Base-by-base conservation (phyloP, 1,284 basidiomycete species). In the Marasmius fiardii region DNA sequence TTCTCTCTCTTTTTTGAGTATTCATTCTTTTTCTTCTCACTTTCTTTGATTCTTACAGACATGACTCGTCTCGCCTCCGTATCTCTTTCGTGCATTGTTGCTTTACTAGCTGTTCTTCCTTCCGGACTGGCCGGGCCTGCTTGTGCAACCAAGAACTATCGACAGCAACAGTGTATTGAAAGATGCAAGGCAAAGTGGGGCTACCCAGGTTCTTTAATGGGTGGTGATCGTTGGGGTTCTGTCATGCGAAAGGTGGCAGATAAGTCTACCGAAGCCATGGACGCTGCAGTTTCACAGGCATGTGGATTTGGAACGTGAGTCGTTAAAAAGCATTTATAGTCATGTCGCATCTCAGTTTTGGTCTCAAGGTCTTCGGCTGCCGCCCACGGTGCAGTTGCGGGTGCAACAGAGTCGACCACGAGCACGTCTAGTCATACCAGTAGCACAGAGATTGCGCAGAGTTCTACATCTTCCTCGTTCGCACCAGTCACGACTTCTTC, bases 161-260 rank as follows among this genome's bases (percentile, higher is more conserved):
- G 68, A 54, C 65, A 63, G 21, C 60, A 65, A 23, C 67, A 72
- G 45, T 83, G 82, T 63, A 58, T 79, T 33, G 54, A 68, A 31
- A 65, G 61, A 58, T 83, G 82, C 66, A 72, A 67, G 55, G 58
- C 65, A 37, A 75, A 71, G 59, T 80, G 79, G 77, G 82, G 82
- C 4, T 83, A 77, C 74, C 70, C 76, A 23, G 79, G 79, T 18
- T 64, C 63, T 26, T 67, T 73, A 52, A 80, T 83, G 75, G 77
- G 78, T 58, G 71, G 67, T n/a, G 75, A 83, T 64, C 74, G 71
- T 31, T 85, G 81, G 81, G 82, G 82, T 52, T 61, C 71, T 51
- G 79, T 81, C 37, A 71, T 80, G 61, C 68, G 69, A 39, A 58
- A 59, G n/a, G 20, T 6, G 39, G 61, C 71, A 63, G 61, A 66